Evolutionary conservation across 345 rosid species (phyloP), one percentile per base, ranked within the genome.

Genomic region (Lagerstroemia speciosa): DNA sequence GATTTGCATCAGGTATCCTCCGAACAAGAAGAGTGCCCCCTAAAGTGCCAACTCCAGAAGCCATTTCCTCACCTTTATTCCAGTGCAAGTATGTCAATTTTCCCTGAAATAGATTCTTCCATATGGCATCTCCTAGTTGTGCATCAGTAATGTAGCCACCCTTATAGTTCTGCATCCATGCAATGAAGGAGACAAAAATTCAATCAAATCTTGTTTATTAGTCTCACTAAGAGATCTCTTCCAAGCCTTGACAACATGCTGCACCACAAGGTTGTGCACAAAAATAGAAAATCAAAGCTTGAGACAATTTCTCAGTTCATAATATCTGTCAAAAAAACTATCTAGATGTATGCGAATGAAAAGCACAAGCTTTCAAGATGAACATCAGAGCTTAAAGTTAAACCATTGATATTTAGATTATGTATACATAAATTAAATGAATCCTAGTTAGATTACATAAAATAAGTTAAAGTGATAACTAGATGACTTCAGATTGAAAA

Each of bases 11-110:
- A 22, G 98, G 88, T 79, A 94, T 76, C 77, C 90, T 94, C 57
- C 99, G 86, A 57, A 94, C 80, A 26, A 94, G 99, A 78, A 89
- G 93, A 17, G 98, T 86, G 67, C 89, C 87, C n/a, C 85, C 86
- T 55, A 83, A 73, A 30, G 71, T 80, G 68, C 87, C 89, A 27
- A 81, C 71, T 67, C 87, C 78, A 31, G 95, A 89, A 64, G 84
- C 74, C 95, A 93, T 89, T 40, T 87, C 87, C 69, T 55, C 78
- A 72, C 89, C 97, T 81, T 84, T 88, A 70, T 72, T 81, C 76
- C 91, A 81, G 71, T 86, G 90, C 66, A 89, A 76, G 75, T 71
- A 94, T 22, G 97, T 91, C 80, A 94, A 71, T 74, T 75, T 94
- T 29, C 95, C 98, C 63, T 80, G 83, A 74, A 94, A 83, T 17